Percentiles rank a stretch among this genome's conserved stretches.
Conservation (phyloP, 495 filamentous ascomycete species). For the Extremus antarcticus region DNA sequence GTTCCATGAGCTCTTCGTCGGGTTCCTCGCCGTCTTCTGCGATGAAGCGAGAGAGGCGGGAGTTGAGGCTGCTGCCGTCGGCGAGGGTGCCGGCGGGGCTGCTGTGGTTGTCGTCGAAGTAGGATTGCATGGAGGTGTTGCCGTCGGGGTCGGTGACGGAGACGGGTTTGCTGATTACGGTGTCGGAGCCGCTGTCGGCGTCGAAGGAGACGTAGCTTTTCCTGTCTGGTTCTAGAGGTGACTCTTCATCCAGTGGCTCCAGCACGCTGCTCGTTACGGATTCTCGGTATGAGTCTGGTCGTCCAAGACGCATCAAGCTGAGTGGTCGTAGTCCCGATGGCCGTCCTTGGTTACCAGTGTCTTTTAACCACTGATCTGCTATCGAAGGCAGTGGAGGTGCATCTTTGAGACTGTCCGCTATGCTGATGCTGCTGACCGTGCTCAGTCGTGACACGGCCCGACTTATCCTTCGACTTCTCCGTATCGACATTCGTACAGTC, state of each 20-base stretch:
- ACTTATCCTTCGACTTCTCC: constrained; percentile 80
- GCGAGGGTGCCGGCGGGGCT: constrained; percentile 51
- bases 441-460: constrained; percentile 83
- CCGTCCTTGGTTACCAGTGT: constrained; percentile 37
- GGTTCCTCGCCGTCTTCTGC: constrained; percentile 77
- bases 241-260: constrained; percentile 84
- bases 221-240: constrained; percentile 74
- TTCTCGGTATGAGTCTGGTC: constrained; percentile 55
- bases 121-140: constrained; percentile 55
- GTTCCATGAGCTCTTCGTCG: constrained; percentile 47
- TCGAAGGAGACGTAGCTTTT: constrained; percentile 91
- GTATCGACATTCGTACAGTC: constrained; percentile 81
- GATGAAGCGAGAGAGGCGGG: constrained; percentile 50
- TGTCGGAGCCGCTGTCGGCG: constrained; percentile 62
- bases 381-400: constrained; percentile 91
- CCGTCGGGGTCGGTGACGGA: constrained; percentile 66
- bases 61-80: constrained; percentile 53
- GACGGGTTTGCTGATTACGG: constrained; percentile 32
- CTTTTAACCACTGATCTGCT: constrained; percentile 80
- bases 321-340: constrained; percentile 45
- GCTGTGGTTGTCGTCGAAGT: constrained; percentile 72
- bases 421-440: constrained; percentile 86
- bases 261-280: constrained; percentile 80
- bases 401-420: constrained; percentile 79
- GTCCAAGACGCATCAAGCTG: constrained; percentile 51